Percentiles rank a stretch among this genome's conserved stretches.
Evolutionary conservation across 768 basidiomycete genomes (phyloP).

Genomic region (Pisolithus tinctorius): DNA sequence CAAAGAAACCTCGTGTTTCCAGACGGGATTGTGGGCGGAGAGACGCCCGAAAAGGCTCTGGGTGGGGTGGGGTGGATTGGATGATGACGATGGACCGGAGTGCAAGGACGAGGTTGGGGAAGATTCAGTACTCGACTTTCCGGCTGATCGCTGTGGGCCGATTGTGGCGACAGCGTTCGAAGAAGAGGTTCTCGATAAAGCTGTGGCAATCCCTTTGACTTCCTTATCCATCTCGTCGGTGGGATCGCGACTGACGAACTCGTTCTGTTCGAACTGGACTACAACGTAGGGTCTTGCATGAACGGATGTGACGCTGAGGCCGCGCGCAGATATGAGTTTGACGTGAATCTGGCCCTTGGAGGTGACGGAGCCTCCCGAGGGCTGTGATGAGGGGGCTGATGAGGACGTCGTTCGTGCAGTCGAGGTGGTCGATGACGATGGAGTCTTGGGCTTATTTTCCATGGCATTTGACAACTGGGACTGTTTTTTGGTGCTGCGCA

Average conservation of each 20-base stretch:
- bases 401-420: constrained; percentile 21
- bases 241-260: constrained; percentile 91
- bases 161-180: constrained; percentile 46
- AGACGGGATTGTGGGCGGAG: constrained; percentile 85
- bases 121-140: constrained; percentile 36
- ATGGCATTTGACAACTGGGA: constrained; percentile 24
- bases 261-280: constrained; percentile 98
- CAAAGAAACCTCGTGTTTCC: constrained; percentile 99
- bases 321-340: constrained; percentile 89
- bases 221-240: constrained; percentile 82
- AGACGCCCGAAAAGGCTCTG: constrained; percentile 56
- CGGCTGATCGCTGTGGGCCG: constrained; percentile 49
- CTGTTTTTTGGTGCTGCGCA: constrained; percentile 52
- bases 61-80: constrained; percentile 16
- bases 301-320: constrained; percentile 64
- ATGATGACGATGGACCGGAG: constrained; percentile 30
- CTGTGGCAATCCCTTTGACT: constrained; percentile 72
- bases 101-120: constrained; percentile 38
- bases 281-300: constrained; percentile 84
- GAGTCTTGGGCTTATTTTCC: constrained; percentile 31
- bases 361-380: constrained; percentile 26
- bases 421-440: constrained; percentile 38
- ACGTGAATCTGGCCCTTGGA: constrained; percentile 82
- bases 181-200: constrained; percentile 49
- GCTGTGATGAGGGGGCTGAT: constrained; percentile 19